phyloP scores from a whole-genome alignment of 1,139 yeast genomes.

The Nematodospora anomalae region DNA sequence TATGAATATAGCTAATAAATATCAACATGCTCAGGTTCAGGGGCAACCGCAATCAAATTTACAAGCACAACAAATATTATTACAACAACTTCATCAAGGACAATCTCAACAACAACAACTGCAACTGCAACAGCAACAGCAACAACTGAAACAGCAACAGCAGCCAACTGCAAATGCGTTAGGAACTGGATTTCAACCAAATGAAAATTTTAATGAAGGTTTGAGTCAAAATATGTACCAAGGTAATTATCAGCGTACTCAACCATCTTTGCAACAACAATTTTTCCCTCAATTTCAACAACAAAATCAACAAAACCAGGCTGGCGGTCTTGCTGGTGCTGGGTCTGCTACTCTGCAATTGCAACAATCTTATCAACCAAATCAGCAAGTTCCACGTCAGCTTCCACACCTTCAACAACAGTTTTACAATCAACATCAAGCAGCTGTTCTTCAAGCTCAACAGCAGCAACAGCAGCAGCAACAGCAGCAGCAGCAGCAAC shows the following conservation, averaged over 20 bases:
- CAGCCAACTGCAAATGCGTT: conserved; percentile 17
- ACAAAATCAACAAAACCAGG: conserved; percentile 20
- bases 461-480: conserved; percentile 22
- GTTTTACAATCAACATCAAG: conserved; percentile 20
- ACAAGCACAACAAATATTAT: conserved; percentile 26
- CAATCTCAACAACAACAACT: conserved; percentile 25
- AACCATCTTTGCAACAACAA: conserved; percentile 24
- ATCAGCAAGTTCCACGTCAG: conserved; percentile 25
- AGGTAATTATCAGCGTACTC: conserved; percentile 32
- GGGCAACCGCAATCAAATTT: conserved; percentile 45
- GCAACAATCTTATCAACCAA: conserved; percentile 27
- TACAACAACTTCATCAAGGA: conserved; percentile 34
- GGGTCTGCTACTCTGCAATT: conserved; percentile 24
- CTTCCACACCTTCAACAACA: conserved; percentile 25
- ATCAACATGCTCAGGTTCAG: conserved; percentile 32
- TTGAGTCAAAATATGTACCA: conserved; percentile 38
- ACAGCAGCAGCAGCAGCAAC: conserved; percentile 23
- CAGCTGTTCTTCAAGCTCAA: conserved; percentile 14
- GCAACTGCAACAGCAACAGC: conserved; percentile 18
- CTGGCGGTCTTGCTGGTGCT: not conserved
- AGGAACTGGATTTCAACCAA: conserved; percentile 25
- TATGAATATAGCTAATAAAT: conserved; percentile 27
- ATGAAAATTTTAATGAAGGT: conserved; percentile 25
- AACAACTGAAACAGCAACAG: conserved; percentile 17
- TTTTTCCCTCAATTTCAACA: conserved; percentile 27